A percentile compares a stretch with the other conserved stretches of the same genome.
Conservation (phyloP, 2,329 filamentous ascomycete genomes). For the Trichoderma semiorbis region DNA sequence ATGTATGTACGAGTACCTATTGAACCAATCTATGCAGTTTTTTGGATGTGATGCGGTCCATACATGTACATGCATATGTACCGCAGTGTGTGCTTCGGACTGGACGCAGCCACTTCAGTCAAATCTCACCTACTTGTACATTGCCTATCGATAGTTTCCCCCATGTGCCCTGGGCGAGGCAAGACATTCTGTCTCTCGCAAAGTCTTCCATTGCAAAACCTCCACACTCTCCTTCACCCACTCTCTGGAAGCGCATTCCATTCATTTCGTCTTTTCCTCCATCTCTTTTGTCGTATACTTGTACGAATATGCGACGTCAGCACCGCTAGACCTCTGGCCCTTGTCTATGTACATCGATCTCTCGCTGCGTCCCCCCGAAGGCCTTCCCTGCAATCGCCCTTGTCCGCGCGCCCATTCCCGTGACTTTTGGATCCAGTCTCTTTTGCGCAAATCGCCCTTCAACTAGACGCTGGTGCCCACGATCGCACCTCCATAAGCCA, state of each 20-base stretch:
- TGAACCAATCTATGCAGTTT: not conserved
- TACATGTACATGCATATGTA: constrained; percentile 5
- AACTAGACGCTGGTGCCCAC: not conserved
- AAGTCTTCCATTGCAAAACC: not conserved
- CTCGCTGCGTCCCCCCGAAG: not conserved
- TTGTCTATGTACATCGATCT: constrained; percentile 16
- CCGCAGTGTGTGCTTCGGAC: not conserved
- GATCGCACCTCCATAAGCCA: not conserved
- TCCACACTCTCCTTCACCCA: not conserved
- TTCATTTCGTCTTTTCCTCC: not conserved
- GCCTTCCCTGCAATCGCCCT: constrained; percentile 20
- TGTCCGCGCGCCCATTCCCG: constrained; percentile 1
- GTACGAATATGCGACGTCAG: constrained; percentile 6
- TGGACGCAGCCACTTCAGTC: not conserved
- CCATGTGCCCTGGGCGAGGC: not conserved
- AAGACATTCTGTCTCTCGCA: not conserved
- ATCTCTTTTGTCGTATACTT: not conserved
- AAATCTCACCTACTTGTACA: not conserved
- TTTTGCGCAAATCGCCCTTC: constrained; percentile 6
- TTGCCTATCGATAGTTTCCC: not conserved
- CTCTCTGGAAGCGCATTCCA: not conserved
- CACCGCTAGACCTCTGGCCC: constrained; percentile 5
- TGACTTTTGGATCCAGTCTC: constrained; percentile 7
- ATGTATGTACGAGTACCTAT: not conserved
- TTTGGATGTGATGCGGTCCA: not conserved